Percentiles rank a stretch among this genome's conserved stretches.
Evolutionary conservation across 331 rosid genomes (phyloP).

Genomic region (Rhamnella rubrinervis): DNA sequence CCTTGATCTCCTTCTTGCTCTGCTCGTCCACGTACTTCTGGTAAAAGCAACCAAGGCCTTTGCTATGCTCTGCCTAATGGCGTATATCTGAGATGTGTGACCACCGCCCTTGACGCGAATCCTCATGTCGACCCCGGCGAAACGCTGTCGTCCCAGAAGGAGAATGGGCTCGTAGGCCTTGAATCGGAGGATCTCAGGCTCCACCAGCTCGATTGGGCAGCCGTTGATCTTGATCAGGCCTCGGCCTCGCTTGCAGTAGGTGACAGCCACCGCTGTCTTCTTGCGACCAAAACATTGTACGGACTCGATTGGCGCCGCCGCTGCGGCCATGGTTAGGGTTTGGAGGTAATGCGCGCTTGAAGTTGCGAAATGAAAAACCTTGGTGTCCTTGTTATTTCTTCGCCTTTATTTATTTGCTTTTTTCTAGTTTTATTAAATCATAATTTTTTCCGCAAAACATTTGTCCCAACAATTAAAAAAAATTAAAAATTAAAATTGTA

Average conservation of each 20-base stretch:
- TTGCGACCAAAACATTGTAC: conserved; percentile 78
- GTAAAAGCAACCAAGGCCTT: conserved; percentile 70
- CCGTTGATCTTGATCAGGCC: conserved; percentile 80
- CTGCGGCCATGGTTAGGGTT: conserved; percentile 34
- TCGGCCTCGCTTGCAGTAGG: conserved; percentile 72
- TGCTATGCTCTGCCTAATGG: conserved; percentile 74
- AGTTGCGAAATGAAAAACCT: conserved; percentile 1
- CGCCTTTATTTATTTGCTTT: too few relatives aligned
- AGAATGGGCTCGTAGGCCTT: conserved; percentile 78
- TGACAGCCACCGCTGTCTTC: conserved; percentile 78
- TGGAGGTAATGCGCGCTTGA: neutral
- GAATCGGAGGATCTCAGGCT: conserved; percentile 73
- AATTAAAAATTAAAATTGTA: too few relatives aligned
- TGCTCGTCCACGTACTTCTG: conserved; percentile 79
- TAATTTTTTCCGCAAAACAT: too few relatives aligned
- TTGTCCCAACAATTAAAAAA: too few relatives aligned
- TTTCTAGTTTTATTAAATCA: too few relatives aligned
- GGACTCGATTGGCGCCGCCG: conserved; percentile 43
- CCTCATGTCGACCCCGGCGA: conserved; percentile 66
- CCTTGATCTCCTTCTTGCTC: conserved; percentile 79
- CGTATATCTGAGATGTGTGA: conserved; percentile 75
- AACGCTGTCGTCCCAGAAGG: conserved; percentile 55
- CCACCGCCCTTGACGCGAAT: conserved; percentile 80
- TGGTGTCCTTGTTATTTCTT: neutral
- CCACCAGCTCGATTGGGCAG: conserved; percentile 63